A percentile compares a stretch with the other conserved stretches of the same genome.
Conservation (phyloP, 768 basidiomycete genomes). For the Amanita jacksonii region DNA sequence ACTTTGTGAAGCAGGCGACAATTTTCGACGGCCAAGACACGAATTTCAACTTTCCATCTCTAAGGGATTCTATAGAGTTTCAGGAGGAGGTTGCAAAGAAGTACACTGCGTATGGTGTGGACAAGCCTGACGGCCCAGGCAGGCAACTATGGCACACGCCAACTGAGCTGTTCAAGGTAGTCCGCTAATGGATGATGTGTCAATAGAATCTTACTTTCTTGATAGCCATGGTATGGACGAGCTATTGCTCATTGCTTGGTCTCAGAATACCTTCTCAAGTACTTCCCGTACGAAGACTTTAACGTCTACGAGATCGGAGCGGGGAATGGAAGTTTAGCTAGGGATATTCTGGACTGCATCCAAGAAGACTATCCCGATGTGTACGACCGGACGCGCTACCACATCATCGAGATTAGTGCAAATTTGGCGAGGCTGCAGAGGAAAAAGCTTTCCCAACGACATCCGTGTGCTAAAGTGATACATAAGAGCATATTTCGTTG, state of each 20-base stretch:
- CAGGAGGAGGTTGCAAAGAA: conserved; percentile 69
- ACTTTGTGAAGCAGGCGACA: conserved; percentile 87
- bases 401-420: conserved; percentile 90
- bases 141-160: conserved; percentile 98
- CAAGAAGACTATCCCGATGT: conserved; percentile 77
- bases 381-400: conserved; percentile 86
- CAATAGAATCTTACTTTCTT: conserved; percentile 7
- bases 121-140: conserved; percentile 58
- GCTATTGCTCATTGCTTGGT: conserved; percentile 85
- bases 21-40: conserved; percentile 66
- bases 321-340: conserved; percentile 91
- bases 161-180: conserved; percentile 92
- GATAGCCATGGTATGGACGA: conserved; percentile 89
- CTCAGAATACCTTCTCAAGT: conserved; percentile 86
- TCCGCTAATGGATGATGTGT: conserved; percentile 13
- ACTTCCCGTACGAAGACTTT: conserved; percentile 94
- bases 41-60: conserved; percentile 55
- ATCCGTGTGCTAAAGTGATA: conserved; percentile 59
- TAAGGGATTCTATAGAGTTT: conserved; percentile 68
- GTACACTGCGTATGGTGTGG: conserved; percentile 63
- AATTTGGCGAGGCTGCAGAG: conserved; percentile 68
- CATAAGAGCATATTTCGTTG: conserved; percentile 85
- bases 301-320: conserved; percentile 97
- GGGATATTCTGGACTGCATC: conserved; percentile 79
- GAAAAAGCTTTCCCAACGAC: conserved; percentile 47